Conservation (phyloP, 116 monocot genomes). For the Trichopus zeylanicus region DNA sequence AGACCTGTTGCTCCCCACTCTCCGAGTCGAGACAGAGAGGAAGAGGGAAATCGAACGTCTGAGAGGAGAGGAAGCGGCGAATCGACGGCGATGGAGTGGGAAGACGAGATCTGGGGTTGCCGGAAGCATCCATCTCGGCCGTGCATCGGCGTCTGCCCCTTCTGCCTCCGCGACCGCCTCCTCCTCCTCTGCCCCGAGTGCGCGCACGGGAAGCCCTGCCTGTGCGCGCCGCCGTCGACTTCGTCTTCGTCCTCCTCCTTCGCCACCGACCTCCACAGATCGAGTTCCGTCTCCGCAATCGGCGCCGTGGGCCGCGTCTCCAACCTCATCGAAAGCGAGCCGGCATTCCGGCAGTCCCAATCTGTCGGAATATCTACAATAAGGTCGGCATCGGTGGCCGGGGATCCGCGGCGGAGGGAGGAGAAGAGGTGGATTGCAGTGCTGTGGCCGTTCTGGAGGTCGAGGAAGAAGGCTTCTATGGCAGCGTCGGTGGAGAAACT, state of each 20-base stretch:
- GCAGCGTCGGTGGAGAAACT: too few species aligned
- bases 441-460: slow-evolving; percentile 25
- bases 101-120: slow-evolving; percentile 6
- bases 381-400: slow-evolving; percentile 7
- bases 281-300: slow-evolving; percentile 17
- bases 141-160: slow-evolving; percentile 39
- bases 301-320: slow-evolving; percentile 36
- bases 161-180: slow-evolving; percentile 22
- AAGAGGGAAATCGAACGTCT: too few species aligned
- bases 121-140: slow-evolving; percentile 19
- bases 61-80: not conserved
- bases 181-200: slow-evolving; percentile 26
- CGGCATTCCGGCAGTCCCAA: slow-evolving; percentile 37
- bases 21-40: not conserved
- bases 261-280: slow-evolving; percentile 9
- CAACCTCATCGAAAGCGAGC: slow-evolving; percentile 50
- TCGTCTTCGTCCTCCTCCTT: slow-evolving; percentile 13
- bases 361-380: slow-evolving; percentile 20
- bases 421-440: not conserved
- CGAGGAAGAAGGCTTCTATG: too few species aligned
- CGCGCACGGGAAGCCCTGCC: slow-evolving; percentile 9
- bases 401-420: not conserved
- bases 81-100: not conserved
- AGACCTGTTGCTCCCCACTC: too few species aligned
- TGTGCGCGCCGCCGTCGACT: slow-evolving; percentile 21